These are phyloP conservation scores for Aspergillus incahuasiensis DNA, from an alignment of 495 filamentous ascomycete species.

Conservation along the genomic window DNA sequence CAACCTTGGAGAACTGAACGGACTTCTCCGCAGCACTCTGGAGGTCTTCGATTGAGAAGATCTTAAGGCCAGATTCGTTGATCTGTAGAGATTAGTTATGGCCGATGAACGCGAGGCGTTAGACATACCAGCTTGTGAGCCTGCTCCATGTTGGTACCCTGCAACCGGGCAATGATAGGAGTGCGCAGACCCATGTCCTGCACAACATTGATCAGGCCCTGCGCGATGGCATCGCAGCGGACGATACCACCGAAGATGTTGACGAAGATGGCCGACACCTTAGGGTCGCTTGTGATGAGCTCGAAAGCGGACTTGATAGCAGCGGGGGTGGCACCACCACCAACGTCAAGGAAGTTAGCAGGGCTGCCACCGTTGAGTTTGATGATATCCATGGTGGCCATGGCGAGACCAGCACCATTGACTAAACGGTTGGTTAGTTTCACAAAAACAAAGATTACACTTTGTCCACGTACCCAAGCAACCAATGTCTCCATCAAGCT, in stretches of 20 bases:
- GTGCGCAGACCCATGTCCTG: slow-evolving; percentile 90
- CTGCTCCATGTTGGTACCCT: slow-evolving; percentile 98
- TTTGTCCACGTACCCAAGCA: slow-evolving; percentile 57
- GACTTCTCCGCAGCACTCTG: slow-evolving; percentile 97
- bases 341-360: slow-evolving; percentile 98
- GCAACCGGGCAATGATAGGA: slow-evolving; percentile 91
- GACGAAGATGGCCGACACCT: slow-evolving; percentile 98
- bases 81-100: slow-evolving; percentile 44
- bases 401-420: slow-evolving; percentile 97
- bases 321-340: slow-evolving; percentile 91
- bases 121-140: slow-evolving; percentile 74
- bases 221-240: slow-evolving; percentile 94
- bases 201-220: slow-evolving; percentile 91
- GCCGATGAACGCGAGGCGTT: background rate
- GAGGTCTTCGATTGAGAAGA: slow-evolving; percentile 98
- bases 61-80: slow-evolving; percentile 97
- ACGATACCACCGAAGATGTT: slow-evolving; percentile 99
- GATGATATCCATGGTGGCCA: slow-evolving; percentile 99
- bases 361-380: slow-evolving; percentile 96
- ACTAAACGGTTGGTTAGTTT: slow-evolving; percentile 44
- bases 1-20: slow-evolving; percentile 97
- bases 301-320: slow-evolving; percentile 97
- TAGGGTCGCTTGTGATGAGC: slow-evolving; percentile 95
- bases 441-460: background rate
- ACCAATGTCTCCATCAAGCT: slow-evolving; percentile 98